Percentiles rank a stretch among this genome's conserved stretches.
Evolutionary conservation across 352 stramenopile genomes (phyloP).

Genomic region (Pilasporangium apinafurcum): DNA sequence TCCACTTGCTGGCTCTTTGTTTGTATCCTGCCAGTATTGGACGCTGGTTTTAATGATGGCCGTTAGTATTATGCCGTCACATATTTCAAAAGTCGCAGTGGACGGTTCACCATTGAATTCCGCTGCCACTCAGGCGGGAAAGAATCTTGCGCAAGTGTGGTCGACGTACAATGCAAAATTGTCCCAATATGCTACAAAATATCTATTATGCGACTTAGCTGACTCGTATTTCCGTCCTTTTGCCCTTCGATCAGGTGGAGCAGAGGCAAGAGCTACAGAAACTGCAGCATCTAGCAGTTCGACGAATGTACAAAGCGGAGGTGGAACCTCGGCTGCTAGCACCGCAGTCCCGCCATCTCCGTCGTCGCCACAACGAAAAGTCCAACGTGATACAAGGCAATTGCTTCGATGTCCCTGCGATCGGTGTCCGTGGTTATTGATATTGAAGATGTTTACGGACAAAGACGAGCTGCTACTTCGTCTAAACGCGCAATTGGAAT

Average conservation of each 20-base stretch:
- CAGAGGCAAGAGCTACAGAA: too few relatives aligned
- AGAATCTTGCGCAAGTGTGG: conserved; percentile 57
- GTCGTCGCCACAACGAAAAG: conserved; percentile 13
- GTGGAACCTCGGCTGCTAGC: background rate
- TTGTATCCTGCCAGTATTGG: conserved; percentile 75
- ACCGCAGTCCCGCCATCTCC: conserved; percentile 1
- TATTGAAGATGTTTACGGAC: conserved; percentile 64
- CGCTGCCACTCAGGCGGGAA: conserved; percentile 12
- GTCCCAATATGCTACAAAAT: conserved; percentile 35
- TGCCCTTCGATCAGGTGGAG: conserved; percentile 5
- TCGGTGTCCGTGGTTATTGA: conserved; percentile 63
- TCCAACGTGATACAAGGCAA: conserved; percentile 24
- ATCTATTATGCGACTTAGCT: conserved; percentile 56
- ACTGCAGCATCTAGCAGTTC: too few relatives aligned
- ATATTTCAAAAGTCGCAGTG: conserved; percentile 49
- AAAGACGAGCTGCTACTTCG: conserved; percentile 71
- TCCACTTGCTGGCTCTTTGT: conserved; percentile 17
- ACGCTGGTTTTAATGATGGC: conserved; percentile 48
- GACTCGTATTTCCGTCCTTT: conserved; percentile 57
- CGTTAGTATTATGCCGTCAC: conserved; percentile 40
- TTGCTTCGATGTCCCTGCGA: conserved; percentile 66
- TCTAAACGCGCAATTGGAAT: conserved; percentile 60
- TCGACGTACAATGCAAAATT: conserved; percentile 45
- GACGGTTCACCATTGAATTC: conserved; percentile 18
- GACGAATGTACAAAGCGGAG: too few relatives aligned